These are phyloP conservation scores for Ogataea kodamae DNA, from an alignment of 805 yeast genomes.

Conservation along the genomic window DNA sequence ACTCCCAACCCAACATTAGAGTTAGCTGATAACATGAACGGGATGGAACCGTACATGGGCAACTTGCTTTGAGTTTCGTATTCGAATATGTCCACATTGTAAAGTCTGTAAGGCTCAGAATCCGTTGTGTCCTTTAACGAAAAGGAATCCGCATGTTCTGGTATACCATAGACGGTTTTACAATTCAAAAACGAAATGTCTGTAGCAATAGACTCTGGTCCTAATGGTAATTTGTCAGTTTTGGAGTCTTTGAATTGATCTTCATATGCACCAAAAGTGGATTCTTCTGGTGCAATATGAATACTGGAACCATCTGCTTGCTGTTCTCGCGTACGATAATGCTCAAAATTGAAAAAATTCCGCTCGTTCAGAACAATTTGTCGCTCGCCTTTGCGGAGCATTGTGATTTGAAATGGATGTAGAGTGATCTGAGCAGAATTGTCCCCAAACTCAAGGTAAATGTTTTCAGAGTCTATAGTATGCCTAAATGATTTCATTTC, in stretches of 20 bases:
- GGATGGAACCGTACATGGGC: constrained; percentile 96
- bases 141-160: constrained; percentile 89
- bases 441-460: constrained; percentile 38
- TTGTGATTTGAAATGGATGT: constrained; percentile 47
- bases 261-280: constrained; percentile 59
- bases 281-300: constrained; percentile 55
- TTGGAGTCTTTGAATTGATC: constrained; percentile 70
- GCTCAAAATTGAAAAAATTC: constrained; percentile 77
- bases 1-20: constrained; percentile 62
- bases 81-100: constrained; percentile 93
- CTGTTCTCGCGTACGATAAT: constrained; percentile 52
- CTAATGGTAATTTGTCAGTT: constrained; percentile 65
- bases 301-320: constrained; percentile 35
- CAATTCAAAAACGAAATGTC: constrained; percentile 68
- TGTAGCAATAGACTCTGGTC: constrained; percentile 85
- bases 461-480: constrained; percentile 21
- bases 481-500: constrained; percentile 19
- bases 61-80: constrained; percentile 76
- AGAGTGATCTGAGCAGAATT: constrained; percentile 42
- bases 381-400: constrained; percentile 42
- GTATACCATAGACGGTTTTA: constrained; percentile 81
- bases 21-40: constrained; percentile 72
- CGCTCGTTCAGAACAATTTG: constrained; percentile 66
- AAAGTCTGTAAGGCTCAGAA: constrained; percentile 78
- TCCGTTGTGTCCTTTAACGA: constrained; percentile 64